A percentile compares a stretch with the other conserved stretches of the same genome.
These are phyloP conservation scores for Secale cereale DNA, from an alignment of 176 grass and related monocot genomes.

Conservation along the genomic window DNA sequence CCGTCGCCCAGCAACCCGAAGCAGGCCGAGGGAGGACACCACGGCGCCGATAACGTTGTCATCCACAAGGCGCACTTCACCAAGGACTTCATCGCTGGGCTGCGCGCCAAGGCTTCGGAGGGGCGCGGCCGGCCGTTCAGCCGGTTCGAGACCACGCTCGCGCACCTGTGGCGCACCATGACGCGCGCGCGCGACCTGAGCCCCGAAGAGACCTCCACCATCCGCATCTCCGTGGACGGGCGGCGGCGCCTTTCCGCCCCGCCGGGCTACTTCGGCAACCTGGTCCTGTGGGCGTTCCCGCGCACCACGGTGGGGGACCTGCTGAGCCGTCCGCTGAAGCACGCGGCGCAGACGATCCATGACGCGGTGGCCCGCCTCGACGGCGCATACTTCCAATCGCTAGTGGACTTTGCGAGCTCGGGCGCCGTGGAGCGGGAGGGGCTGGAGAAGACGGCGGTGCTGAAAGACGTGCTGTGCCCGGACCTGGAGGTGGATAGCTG, in stretches of 20 bases:
- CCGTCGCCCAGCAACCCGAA: not conserved
- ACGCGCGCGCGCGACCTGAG: constrained; percentile 27
- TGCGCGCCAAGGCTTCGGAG: constrained; percentile 32
- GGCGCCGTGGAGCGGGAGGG: constrained; percentile 34
- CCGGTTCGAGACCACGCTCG: constrained; percentile 57
- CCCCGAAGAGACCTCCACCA: constrained; percentile 6
- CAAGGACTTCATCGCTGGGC: constrained; percentile 53
- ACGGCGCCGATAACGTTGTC: not conserved
- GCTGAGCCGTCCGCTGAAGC: constrained; percentile 22
- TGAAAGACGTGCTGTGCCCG: constrained; percentile 43
- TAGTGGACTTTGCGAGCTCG: constrained; percentile 60
- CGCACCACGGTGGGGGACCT: constrained; percentile 39
- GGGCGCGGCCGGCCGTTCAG: constrained; percentile 38
- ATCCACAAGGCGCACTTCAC: constrained; percentile 70
- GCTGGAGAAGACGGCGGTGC: constrained; percentile 38
- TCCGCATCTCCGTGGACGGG: constrained; percentile 63
- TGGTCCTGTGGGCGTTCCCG: constrained; percentile 67
- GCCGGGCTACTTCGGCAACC: constrained; percentile 56
- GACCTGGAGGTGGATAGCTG: constrained; percentile 74
- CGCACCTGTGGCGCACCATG: constrained; percentile 62
- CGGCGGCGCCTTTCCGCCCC: constrained; percentile 41
- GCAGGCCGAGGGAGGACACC: not conserved
- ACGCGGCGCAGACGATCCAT: constrained; percentile 50
- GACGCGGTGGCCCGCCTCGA: constrained; percentile 41
- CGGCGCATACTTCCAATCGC: constrained; percentile 57